phyloP scores from a whole-genome alignment of 208 protist species.

The Wallacemonas sp. region DNA sequence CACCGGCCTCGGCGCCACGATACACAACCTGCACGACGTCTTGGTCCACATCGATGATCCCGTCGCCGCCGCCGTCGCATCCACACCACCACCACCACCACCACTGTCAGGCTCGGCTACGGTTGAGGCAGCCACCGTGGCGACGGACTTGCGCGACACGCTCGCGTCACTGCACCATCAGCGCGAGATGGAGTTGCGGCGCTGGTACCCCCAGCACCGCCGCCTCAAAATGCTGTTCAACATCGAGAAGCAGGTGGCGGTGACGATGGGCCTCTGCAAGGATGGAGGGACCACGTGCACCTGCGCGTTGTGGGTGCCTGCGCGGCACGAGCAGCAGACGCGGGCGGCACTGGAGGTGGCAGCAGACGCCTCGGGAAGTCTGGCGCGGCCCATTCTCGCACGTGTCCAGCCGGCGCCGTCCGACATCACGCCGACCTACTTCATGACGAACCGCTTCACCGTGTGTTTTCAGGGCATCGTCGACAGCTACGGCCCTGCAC shows the following conservation, averaged over 20 bases:
- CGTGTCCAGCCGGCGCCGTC: slow-evolving; percentile 55
- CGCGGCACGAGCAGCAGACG: slow-evolving; percentile 75
- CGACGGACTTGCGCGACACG: neutral
- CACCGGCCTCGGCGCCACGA: slow-evolving; percentile 75
- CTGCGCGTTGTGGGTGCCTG: slow-evolving; percentile 91
- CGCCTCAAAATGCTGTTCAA: slow-evolving; percentile 44
- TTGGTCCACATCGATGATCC: too few relatives aligned
- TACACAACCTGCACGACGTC: slow-evolving; percentile 84
- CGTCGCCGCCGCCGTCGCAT: too few relatives aligned
- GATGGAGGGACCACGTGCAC: slow-evolving; percentile 94
- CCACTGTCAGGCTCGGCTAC: too few relatives aligned
- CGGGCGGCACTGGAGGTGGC: slow-evolving; percentile 58
- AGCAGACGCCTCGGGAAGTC: slow-evolving; percentile 73
- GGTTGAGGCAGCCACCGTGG: too few relatives aligned
- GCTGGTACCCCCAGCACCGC: slow-evolving; percentile 50
- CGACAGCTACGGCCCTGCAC: slow-evolving; percentile 97
- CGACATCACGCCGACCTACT: slow-evolving; percentile 97
- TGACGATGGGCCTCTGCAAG: slow-evolving; percentile 96
- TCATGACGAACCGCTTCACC: slow-evolving; percentile 97
- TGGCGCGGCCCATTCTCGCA: slow-evolving; percentile 72
- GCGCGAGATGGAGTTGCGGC: slow-evolving; percentile 15
- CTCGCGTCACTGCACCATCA: neutral
- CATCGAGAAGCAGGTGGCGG: too few relatives aligned
- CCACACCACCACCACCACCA: too few relatives aligned
- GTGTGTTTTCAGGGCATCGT: slow-evolving; percentile 97